Base-by-base conservation (phyloP, 2,329 filamentous ascomycete species). In the Nannizzia gypsea region DNA sequence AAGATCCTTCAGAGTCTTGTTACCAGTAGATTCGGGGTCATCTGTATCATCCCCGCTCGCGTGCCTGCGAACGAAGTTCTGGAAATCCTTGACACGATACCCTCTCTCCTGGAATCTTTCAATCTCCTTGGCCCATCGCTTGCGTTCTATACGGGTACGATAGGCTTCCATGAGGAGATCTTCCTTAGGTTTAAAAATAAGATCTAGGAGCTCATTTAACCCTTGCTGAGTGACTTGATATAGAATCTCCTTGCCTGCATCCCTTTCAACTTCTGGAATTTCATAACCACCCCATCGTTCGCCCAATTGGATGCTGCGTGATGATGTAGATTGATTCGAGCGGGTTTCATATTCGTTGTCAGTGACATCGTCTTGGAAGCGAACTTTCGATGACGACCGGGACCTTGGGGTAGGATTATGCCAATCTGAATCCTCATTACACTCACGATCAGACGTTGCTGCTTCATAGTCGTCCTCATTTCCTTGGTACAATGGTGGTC, bases 151-250 rank as follows among this genome's bases (percentile, higher is more conserved):
- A 63, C 81, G 82, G 0, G 86, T 89, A 56, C 81, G 78, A 6
- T 82, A 81, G 9, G 85, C 85, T 59, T 83, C 80, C 61, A 93
- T 74, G 1, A 90, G 85, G 17, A 89, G 71, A 63, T 91, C 85
- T 71, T 97, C 92, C 64, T 87, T 86, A 3, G 81, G 78, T 65
- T 87, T 87, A 76, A 99, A 99, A 0, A 99, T 79, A 1, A 85
- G 81, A 68, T 97, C 89, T 0, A 99, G 81, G 1, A 97, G 78
- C 73, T 97, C 90, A 68, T 97, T 96, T 75, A 96, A 89, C 0
- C 90, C 88, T 72, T 96, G 88, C 71, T 96, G 90, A 0, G 89
- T 90, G 34, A 95, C 85, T 70, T 96, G 89, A 68, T 95, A 96
- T 0, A 97, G 77, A 3, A 96, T 87, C 69, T 97, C 90, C 66